Conservation (phyloP, 768 basidiomycete genomes). For the Podaxis sp. region DNA sequence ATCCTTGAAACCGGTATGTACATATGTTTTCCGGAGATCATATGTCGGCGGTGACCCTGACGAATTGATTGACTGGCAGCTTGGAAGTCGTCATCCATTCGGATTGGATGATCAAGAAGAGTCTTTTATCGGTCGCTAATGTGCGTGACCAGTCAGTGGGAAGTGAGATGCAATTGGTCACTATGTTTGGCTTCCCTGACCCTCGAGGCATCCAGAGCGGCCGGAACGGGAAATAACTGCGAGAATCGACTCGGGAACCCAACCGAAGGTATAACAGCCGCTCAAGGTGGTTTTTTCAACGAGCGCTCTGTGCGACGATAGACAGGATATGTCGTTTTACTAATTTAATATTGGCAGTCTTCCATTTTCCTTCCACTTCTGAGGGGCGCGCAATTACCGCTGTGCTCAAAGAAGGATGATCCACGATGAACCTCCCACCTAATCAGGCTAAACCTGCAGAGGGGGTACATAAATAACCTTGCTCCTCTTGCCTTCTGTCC, state of each 20-base stretch:
- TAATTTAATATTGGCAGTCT: neutral
- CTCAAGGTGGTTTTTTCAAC: neutral
- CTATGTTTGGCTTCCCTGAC: neutral
- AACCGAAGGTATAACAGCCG: too few relatives aligned
- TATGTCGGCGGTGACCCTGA: constrained; percentile 1
- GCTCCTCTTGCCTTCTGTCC: neutral
- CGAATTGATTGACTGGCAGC: neutral
- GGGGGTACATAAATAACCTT: constrained; percentile 8
- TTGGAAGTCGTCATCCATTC: constrained; percentile 1
- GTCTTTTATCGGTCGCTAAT: neutral
- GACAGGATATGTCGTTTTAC: constrained; percentile 13
- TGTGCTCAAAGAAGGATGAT: neutral
- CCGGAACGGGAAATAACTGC: neutral
- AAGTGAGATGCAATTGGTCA: neutral
- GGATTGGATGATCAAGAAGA: neutral
- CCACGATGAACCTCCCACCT: neutral
- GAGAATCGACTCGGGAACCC: neutral
- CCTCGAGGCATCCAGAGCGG: neutral
- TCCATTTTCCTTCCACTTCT: neutral
- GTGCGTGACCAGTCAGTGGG: neutral
- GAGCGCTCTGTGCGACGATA: neutral
- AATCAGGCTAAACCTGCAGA: constrained; percentile 1
- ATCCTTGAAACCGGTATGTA: neutral
- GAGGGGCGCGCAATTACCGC: constrained; percentile 8
- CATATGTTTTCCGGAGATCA: constrained; percentile 3